Base-by-base conservation (phyloP, 768 basidiomycete genomes). In the Leucocoprinus birnbaumii region DNA sequence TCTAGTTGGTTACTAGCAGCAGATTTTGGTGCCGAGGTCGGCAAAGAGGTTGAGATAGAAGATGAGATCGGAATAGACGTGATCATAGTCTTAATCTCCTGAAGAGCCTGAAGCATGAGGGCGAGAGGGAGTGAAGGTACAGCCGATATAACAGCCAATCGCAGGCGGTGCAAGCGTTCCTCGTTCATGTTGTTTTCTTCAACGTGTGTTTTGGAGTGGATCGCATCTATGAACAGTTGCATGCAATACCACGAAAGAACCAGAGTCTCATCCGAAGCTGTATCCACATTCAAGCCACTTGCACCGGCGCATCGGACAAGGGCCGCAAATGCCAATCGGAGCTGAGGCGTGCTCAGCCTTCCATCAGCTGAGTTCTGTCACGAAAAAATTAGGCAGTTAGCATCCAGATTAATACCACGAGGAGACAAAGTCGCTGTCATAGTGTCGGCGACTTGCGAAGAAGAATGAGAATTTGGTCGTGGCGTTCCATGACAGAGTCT, bases 291-390 rank as follows among this genome's bases (percentile, higher is more conserved):
- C 35, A 62, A 60, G 40, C 73, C 67, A 48, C 72, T 72, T 2
- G 76, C 72, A 37, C 75, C 73, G 0, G 88, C 86, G 52, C 83
- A 79, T 57, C 78, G 73, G 22, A 90, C 83, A 11, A 93, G 75
- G 6, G 86, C 80, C n/a, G 86, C 74, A 63, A 81, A 92, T 5
- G 93, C 91, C 38, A 91, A 75, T 25, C 86, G 71, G 7, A 94
- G 76, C 63, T 94, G 93, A 0, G 74, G 53, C 0, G 79, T 80
- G 55, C 75, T 86, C 13, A 94, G 73, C 58, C 73, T 76, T 22
- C 78, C 82, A 38, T 87, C 80, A 1, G 65, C 65, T 1, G 89
- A 85, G 66, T 87, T 90, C 86, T 91, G 25, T 26, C 16, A 13
- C 3, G 9, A 35, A 38, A 16, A 38, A n/a, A n/a, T 13, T 14